Evolutionary conservation across 164 flowering plant species (phyloP), one percentile per base, ranked within the genome.

Genomic region (Berberis vulgaris): DNA sequence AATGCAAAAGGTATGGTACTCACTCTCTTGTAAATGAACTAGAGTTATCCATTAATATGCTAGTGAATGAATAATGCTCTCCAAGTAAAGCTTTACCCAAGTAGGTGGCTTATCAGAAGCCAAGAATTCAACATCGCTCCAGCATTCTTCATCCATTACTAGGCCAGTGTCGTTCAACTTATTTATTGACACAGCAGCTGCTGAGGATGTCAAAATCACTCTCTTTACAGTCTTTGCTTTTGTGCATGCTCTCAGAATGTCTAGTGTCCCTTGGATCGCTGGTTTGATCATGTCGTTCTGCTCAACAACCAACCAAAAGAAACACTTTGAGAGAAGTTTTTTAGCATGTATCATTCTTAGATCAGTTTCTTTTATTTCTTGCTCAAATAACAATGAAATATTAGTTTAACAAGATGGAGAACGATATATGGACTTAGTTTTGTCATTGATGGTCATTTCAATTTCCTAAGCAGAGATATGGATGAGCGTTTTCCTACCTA

Each of bases 271-370:
- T 74, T 77, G 68, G 54, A 81, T 69, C 26, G 91, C 91, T 12
- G 93, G 91, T 72, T 85, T 85, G 76, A 87, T 89, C 91, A 86
- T 83, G 68, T 89, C 92, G 67, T 78, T 82, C 92, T 75, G 8
- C 52, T 9, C 49, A 38, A 56, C 5, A 47, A 6, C 10, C 10
- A 11, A 47, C 1, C 2, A 47, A 47, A 2, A 47, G 26, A 47
- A 47, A 47, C 5, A 46, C 8, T 7, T 47, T 47, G 10, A 47
- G 50, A 6, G 2, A 47, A 46, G 54, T 2, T 8, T 50, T 50
- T 8, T 50, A 5, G 2, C 54, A 50, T 4, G 12, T 8, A 7
- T 50, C 10, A 4, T 50, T 46, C 49, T 46, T 46, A 46, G 5
- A 8, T 46, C 49, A 5, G 5, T 46, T 46, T 46, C 8, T 46